Conservation (phyloP, 768 basidiomycete species). For the Boletus insuetus region DNA sequence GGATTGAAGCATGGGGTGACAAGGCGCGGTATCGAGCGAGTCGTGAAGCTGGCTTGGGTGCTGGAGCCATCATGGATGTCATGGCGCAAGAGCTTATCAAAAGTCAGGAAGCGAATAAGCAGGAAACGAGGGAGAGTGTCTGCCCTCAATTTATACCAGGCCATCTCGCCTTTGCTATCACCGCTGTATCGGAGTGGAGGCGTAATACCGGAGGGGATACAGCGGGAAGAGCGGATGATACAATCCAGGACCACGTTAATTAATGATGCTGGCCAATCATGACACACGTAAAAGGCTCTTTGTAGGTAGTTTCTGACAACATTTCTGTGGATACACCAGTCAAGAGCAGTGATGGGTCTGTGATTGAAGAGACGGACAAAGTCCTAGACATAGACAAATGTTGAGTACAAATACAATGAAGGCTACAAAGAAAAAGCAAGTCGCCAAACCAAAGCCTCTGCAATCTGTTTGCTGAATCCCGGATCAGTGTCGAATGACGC, state of each 20-base stretch:
- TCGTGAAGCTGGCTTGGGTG: constrained; percentile 4
- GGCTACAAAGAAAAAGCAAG: constrained; percentile 17
- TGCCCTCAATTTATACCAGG: neutral
- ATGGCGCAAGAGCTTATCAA: neutral
- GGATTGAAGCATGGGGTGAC: constrained; percentile 36
- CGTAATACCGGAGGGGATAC: neutral
- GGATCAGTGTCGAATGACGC: neutral
- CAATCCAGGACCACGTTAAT: too few relatives aligned
- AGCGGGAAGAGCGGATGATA: neutral
- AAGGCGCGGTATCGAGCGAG: constrained; percentile 35
- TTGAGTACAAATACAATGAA: too few relatives aligned
- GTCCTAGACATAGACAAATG: too few relatives aligned
- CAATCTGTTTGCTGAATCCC: constrained; percentile 13
- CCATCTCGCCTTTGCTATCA: neutral
- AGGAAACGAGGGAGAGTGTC: neutral
- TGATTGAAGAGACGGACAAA: too few relatives aligned
- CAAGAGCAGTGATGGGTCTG: too few relatives aligned
- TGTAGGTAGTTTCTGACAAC: too few relatives aligned
- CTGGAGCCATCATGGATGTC: neutral
- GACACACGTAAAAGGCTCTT: too few relatives aligned
- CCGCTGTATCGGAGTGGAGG: neutral
- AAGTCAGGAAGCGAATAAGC: neutral
- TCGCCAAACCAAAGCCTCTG: neutral
- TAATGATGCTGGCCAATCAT: too few relatives aligned
- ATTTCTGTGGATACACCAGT: too few relatives aligned